A percentile compares a stretch with the other conserved stretches of the same genome.
Evolutionary conservation across 202 grass and related monocot genomes (phyloP).

Genomic region (Sporobolus alterniflorus): DNA sequence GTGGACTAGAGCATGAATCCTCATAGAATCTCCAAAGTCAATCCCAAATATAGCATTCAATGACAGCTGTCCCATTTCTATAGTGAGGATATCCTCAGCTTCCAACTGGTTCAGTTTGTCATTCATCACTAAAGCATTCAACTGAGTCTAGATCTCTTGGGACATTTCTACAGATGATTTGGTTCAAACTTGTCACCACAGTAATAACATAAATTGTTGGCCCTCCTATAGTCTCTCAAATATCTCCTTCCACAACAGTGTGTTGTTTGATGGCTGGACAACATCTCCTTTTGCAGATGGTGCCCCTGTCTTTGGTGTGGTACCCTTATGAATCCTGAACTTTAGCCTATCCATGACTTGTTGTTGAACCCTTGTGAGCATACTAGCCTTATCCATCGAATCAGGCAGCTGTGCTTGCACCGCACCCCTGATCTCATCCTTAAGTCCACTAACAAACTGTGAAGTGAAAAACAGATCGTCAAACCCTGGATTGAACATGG

Average conservation of each 20-base stretch:
- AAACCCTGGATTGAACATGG: background rate
- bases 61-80: background rate
- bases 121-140: no score
- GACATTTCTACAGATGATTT: no score
- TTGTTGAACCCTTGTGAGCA: no score
- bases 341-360: no score
- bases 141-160: no score
- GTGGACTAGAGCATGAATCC: background rate
- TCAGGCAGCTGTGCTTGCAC: background rate
- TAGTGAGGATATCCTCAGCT: background rate
- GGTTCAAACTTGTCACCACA: background rate
- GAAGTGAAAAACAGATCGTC: background rate
- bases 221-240: background rate
- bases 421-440: accelerated
- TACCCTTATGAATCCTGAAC: no score
- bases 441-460: background rate
- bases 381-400: accelerated
- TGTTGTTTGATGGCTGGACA: no score
- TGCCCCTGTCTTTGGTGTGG: no score
- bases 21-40: background rate
- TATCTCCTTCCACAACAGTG: no score
- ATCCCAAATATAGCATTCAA: background rate
- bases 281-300: no score
- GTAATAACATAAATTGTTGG: background rate
- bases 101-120: no score